Conservation (phyloP, 805 yeast species). For the Kodamaea sagamina region DNA sequence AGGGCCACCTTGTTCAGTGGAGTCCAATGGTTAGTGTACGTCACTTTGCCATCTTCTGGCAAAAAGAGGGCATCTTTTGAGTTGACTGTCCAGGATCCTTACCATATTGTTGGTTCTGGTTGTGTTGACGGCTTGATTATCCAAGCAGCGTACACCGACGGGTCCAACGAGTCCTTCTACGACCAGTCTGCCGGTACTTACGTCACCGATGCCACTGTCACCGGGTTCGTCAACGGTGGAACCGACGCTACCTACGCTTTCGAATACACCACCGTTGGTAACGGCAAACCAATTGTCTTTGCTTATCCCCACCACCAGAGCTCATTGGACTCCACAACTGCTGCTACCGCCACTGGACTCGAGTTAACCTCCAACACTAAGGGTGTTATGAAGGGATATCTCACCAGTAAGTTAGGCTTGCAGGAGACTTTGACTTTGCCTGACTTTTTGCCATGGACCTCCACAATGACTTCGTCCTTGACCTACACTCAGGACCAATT, state of each 20-base stretch:
- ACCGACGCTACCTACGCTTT: constrained; percentile 49
- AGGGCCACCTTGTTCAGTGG: constrained; percentile 40
- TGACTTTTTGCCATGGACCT: constrained; percentile 49
- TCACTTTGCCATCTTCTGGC: constrained; percentile 38
- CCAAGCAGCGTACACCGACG: constrained; percentile 55
- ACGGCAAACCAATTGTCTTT: constrained; percentile 50
- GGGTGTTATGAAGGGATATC: constrained; percentile 50
- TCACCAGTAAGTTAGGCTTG: constrained; percentile 41
- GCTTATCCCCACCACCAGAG: constrained; percentile 57
- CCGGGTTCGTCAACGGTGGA: constrained; percentile 50
- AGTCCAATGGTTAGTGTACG: constrained; percentile 54
- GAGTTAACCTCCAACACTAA: constrained; percentile 49
- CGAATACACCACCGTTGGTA: constrained; percentile 51
- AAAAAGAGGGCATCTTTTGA: constrained; percentile 34
- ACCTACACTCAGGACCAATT: constrained; percentile 48
- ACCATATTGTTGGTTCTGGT: constrained; percentile 37
- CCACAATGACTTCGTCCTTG: constrained; percentile 30
- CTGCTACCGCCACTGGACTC: constrained; percentile 42
- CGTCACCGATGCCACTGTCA: constrained; percentile 49
- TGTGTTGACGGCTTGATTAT: constrained; percentile 47
- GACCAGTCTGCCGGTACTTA: constrained; percentile 73
- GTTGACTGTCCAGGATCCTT: constrained; percentile 33
- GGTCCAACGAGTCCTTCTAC: constrained; percentile 42
- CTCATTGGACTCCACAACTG: constrained; percentile 32
- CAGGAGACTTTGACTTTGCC: constrained; percentile 42